Base-by-base conservation (phyloP, 2,329 filamentous ascomycete species). In the Fusarium siculi region DNA sequence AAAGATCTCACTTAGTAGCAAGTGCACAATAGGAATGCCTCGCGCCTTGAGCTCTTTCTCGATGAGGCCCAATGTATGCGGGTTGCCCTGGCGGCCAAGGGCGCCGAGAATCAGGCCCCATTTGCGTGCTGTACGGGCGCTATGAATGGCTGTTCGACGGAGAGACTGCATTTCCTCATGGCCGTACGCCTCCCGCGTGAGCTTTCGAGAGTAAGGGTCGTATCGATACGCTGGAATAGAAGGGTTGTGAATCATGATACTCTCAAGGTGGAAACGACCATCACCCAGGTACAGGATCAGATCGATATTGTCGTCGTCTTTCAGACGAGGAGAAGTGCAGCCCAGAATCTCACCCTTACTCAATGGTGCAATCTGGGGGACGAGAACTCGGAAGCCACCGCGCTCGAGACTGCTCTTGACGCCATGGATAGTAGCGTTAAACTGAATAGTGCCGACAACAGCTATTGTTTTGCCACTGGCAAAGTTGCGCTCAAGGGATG, bases 231-330 rank as follows among this genome's bases (percentile, higher is more conserved):
- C 96, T 2, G 96, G 93, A 40, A 98, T 90, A 9, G 86, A 84
- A 0, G 97, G 96, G 83, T 99, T 99, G 80, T 98, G 96, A 74
- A 99, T 99, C 96, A 99, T 99, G 79, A 97, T 96, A 78, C 94
- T 97, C 83, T 99, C 96, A 47, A 99, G 92, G 81, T 99, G 96
- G 85, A 98, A 98, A 66, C 95, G 90, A 18, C 95, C 95, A 79
- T 98, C 95, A 52, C 95, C 95, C 19, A 98, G 90, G 80, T 98
- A 98, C 4, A 98, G 85, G 50, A 98, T 92, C 72, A 94, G 83
- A 79, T 97, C 93, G 28, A 95, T 89, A 46, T 82, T 84, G 52
- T 89, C 88, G 16, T 85, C 86, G 16, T 87, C 81, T 19, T 85
- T 80, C 6, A 96, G 86, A 28, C 88, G 88, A 1, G 96, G 96